These are phyloP conservation scores for Cytospora schulzeri DNA, from an alignment of 2,329 filamentous ascomycete genomes.

Conservation along the genomic window DNA sequence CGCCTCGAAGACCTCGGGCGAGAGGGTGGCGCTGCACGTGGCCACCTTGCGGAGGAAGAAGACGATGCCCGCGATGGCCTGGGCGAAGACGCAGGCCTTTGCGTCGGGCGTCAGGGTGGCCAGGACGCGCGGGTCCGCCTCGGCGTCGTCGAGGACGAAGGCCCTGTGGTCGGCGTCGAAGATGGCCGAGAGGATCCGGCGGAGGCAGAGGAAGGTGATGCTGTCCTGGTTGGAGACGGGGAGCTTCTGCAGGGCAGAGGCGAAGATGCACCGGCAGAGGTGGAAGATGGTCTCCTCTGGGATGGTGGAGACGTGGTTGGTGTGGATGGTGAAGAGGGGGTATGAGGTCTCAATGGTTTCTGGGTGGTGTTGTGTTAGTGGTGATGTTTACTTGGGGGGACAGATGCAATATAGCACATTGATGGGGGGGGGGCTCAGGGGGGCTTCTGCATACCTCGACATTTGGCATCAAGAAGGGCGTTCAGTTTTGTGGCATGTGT, in stretches of 20 bases:
- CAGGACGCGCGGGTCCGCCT: constrained; percentile 32
- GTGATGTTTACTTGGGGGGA: background rate
- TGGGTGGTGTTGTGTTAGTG: constrained; percentile 23
- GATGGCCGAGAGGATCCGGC: constrained; percentile 36
- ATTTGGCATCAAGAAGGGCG: constrained; percentile 24
- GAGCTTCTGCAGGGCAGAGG: constrained; percentile 32
- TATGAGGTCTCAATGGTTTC: constrained; percentile 36
- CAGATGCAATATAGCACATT: background rate
- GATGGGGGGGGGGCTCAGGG: too few relatives aligned
- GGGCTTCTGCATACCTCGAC: constrained; percentile 29
- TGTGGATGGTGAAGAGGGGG: constrained; percentile 33
- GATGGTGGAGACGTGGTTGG: constrained; percentile 35
- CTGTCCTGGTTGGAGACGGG: constrained; percentile 28
- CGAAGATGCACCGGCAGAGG: constrained; percentile 34
- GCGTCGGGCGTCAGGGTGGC: constrained; percentile 37
- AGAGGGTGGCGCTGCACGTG: constrained; percentile 28
- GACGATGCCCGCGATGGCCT: constrained; percentile 41
- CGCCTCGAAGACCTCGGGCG: constrained; percentile 31
- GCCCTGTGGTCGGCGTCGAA: constrained; percentile 39
- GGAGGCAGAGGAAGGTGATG: constrained; percentile 31
- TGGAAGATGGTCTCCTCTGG: constrained; percentile 33
- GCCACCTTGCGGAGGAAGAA: constrained; percentile 35
- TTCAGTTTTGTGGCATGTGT: background rate
- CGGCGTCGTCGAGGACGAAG: constrained; percentile 36
- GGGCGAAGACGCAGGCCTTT: constrained; percentile 39